These are phyloP conservation scores for Russula vinacea DNA, from an alignment of 768 basidiomycete genomes.

Conservation along the genomic window DNA sequence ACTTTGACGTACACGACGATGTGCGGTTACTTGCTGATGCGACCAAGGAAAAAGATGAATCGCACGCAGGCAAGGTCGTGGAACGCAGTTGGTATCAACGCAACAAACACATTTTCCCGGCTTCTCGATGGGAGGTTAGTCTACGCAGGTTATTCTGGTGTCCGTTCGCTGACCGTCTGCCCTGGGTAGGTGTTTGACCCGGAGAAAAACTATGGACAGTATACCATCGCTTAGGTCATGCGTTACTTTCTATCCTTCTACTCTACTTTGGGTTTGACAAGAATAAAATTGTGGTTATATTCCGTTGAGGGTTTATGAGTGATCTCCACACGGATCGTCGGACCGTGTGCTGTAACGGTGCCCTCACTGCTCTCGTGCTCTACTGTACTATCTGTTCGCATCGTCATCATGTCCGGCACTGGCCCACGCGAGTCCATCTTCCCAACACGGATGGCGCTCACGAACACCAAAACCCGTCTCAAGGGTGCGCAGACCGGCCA, in stretches of 20 bases:
- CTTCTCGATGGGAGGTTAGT: slow-evolving; percentile 91
- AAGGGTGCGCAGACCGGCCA: slow-evolving; percentile 95
- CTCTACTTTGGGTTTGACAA: not conserved
- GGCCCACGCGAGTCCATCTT: slow-evolving; percentile 92
- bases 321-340: not conserved
- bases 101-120: slow-evolving; percentile 97
- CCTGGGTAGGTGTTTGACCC: slow-evolving; percentile 80
- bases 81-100: slow-evolving; percentile 94
- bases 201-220: slow-evolving; percentile 89
- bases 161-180: slow-evolving; percentile 3
- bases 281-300: not conserved
- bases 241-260: not conserved
- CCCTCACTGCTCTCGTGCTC: no score
- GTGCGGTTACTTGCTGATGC: slow-evolving; percentile 92
- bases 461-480: slow-evolving; percentile 84
- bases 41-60: slow-evolving; percentile 95
- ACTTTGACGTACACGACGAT: slow-evolving; percentile 99
- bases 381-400: not conserved
- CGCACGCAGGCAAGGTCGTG: slow-evolving; percentile 97
- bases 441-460: slow-evolving; percentile 96
- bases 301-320: no score
- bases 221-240: slow-evolving; percentile 60
- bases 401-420: slow-evolving; percentile 73
- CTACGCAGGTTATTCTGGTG: not conserved
- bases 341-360: no score